phyloP scores from a whole-genome alignment of 805 yeast species.

The Hanseniaspora singularis region DNA sequence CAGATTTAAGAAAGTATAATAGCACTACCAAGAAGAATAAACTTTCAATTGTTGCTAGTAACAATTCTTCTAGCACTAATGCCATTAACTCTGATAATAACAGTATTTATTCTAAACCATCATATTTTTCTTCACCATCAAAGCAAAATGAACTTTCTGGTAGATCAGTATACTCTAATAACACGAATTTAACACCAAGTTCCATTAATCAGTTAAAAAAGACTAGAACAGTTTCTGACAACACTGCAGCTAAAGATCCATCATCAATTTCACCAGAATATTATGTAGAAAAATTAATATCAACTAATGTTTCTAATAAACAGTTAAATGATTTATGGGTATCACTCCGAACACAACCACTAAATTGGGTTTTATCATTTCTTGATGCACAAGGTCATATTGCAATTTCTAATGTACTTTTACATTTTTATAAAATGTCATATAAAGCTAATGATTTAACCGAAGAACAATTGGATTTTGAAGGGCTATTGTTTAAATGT shows the following conservation, averaged over 20 bases:
- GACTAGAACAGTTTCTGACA: background rate
- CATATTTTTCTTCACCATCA: background rate
- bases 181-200: slow-evolving; percentile 21
- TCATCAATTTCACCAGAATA: slow-evolving; percentile 49
- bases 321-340: slow-evolving; percentile 82
- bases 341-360: slow-evolving; percentile 79
- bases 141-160: background rate
- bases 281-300: slow-evolving; percentile 63
- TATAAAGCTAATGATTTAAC: slow-evolving; percentile 24
- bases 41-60: background rate
- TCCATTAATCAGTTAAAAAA: slow-evolving; percentile 18
- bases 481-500: slow-evolving; percentile 64
- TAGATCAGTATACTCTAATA: background rate
- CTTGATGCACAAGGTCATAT: slow-evolving; percentile 72
- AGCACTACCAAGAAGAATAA: slow-evolving; percentile 18
- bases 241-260: slow-evolving; percentile 20
- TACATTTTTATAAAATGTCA: slow-evolving; percentile 33
- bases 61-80: background rate
- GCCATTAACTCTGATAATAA: no score
- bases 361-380: slow-evolving; percentile 69
- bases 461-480: slow-evolving; percentile 49
- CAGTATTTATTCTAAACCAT: background rate
- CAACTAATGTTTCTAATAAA: slow-evolving; percentile 51
- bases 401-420: slow-evolving; percentile 56
- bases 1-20: slow-evolving; percentile 52